Conservation (phyloP, 176 grass and related monocot species). For the Musa troglodytarum region DNA sequence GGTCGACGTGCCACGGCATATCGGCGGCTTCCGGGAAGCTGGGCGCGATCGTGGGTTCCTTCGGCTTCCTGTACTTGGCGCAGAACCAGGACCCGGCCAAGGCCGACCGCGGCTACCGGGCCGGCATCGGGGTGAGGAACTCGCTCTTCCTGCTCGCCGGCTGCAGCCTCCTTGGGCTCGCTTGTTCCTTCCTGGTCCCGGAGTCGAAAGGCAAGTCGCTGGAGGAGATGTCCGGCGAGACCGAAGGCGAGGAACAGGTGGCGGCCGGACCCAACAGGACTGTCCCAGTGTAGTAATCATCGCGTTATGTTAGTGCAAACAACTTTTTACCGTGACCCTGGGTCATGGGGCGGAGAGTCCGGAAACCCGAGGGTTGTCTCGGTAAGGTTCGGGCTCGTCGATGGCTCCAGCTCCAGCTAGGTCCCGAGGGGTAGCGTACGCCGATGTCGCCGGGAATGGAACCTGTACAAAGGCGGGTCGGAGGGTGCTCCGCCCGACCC, state of each 20-base stretch:
- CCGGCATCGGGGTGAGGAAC: slow-evolving; percentile 59
- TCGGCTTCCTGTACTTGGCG: slow-evolving; percentile 39
- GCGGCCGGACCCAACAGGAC: background rate
- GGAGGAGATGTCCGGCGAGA: slow-evolving; percentile 70
- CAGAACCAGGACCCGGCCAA: slow-evolving; percentile 50
- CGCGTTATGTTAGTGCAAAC: too few species aligned
- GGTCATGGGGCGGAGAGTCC: too few species aligned
- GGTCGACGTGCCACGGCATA: slow-evolving; percentile 1
- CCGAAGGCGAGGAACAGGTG: background rate
- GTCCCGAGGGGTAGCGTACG: too few species aligned
- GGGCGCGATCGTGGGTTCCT: background rate
- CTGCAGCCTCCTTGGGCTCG: slow-evolving; percentile 50
- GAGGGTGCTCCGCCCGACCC: too few species aligned
- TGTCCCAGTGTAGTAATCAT: background rate
- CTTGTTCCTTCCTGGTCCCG: slow-evolving; percentile 55
- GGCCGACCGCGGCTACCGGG: slow-evolving; percentile 54
- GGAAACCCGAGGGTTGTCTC: too few species aligned
- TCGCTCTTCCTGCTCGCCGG: slow-evolving; percentile 65
- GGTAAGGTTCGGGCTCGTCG: too few species aligned
- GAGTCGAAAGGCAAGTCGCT: slow-evolving; percentile 77
- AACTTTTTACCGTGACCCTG: too few species aligned
- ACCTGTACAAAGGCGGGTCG: too few species aligned
- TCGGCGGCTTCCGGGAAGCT: background rate
- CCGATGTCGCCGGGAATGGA: too few species aligned
- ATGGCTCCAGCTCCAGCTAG: too few species aligned